phyloP scores from a whole-genome alignment of 192 early-diverging fungal species.

The Backusella parvicylindrica region DNA sequence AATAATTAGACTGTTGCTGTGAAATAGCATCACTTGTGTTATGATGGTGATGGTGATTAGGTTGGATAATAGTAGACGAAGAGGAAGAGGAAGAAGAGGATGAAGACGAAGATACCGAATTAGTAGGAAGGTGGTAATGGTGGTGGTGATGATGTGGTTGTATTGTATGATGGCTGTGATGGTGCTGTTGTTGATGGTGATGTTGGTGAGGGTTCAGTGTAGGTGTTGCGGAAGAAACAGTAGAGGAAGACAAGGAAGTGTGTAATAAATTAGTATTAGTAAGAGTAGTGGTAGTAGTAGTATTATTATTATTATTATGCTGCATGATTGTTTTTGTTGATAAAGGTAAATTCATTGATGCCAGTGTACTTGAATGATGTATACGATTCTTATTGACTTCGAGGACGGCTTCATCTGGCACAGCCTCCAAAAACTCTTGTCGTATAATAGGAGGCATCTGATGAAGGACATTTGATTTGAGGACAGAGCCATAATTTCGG shows the following conservation, averaged over 20 bases:
- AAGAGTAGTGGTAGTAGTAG: neutral
- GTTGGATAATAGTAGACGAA: neutral
- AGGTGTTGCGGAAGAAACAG: neutral
- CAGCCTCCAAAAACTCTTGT: constrained; percentile 43
- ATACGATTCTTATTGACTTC: constrained; percentile 25
- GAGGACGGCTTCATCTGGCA: constrained; percentile 46
- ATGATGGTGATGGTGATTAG: neutral
- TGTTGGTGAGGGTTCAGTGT: neutral
- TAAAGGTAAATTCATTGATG: neutral
- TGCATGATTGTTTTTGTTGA: neutral
- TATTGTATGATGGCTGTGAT: neutral
- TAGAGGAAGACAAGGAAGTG: neutral
- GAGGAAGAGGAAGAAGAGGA: neutral
- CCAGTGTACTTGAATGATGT: neutral
- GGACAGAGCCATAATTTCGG: constrained; percentile 46
- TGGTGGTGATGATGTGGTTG: neutral
- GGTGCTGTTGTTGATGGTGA: neutral
- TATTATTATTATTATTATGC: neutral
- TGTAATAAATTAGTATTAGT: constrained; percentile 2
- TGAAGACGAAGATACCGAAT: neutral
- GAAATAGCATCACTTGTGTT: neutral
- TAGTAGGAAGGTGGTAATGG: neutral
- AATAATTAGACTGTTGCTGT: neutral
- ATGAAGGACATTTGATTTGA: constrained; percentile 43
- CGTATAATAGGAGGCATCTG: constrained; percentile 35